Base-by-base conservation (phyloP, 257 asterid genomes). In the Paulownia fortunei region DNA sequence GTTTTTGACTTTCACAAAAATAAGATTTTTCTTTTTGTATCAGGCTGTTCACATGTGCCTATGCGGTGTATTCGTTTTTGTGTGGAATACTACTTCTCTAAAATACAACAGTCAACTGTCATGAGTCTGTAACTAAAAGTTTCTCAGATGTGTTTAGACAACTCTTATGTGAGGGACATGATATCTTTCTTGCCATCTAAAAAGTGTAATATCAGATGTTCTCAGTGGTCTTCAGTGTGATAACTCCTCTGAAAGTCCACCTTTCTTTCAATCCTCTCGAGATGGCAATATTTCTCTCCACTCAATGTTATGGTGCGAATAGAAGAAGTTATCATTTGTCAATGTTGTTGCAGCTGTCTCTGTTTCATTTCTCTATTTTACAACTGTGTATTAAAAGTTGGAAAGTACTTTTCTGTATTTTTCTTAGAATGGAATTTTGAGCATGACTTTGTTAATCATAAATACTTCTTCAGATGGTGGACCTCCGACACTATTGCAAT, bases 381-480 rank as follows among this genome's bases (percentile, higher is more conserved):
- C n/a, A 13, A 36, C 24, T 51, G 41, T 15, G 46, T 19, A 12
- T 13, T 27, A 13, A 13, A 1, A 32, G 36, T 58, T 23, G 21
- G 52, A 1, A 37, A 16, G 3, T 27, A 11, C 7, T 44, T 62
- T 21, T 24, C 23, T 30, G 18, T 34, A 13, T 10, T 32, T 11
- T 9, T 67, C 21, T 0, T 13, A 59, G 69, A 39, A 23, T 61
- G 23, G 8, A 19, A 39, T 51, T 47, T 37, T 74, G 55, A 21
- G 47, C 1, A 44, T 32, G 16, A 59, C n/a, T 49, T 6, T 47
- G 24, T 49, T 59, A 8, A 63, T 23, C 11, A 26, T 52, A 13
- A 16, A 10, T 68, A 5, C 8, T 68, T 76, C 27, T 54, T 76
- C 85, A 95, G 99, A 88, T 95, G 99, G 99, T 95, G 99, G 99